Evolutionary conservation across 257 asterid genomes (phyloP).

Genomic region (Pogostemon cablin): DNA sequence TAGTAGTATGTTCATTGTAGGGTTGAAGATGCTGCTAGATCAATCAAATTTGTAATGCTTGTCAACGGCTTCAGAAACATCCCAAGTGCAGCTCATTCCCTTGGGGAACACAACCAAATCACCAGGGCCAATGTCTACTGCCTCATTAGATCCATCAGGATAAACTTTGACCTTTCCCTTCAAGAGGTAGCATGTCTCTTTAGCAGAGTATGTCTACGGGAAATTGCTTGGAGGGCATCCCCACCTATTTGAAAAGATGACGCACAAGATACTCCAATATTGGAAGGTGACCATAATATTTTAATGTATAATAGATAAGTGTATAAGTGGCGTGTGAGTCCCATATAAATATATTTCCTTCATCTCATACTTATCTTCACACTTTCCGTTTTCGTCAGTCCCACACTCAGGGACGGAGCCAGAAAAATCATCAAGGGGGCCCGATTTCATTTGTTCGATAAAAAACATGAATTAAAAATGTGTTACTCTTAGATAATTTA

Average conservation of each 20-base stretch:
- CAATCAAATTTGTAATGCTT: constrained; percentile 67
- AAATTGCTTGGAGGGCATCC: constrained; percentile 75
- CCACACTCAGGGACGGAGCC: no score
- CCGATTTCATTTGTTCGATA: no score
- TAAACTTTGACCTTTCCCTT: constrained; percentile 70
- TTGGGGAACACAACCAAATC: constrained; percentile 75
- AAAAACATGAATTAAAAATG: no score
- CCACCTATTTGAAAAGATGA: constrained; percentile 47
- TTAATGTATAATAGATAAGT: no score
- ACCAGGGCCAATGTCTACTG: constrained; percentile 62
- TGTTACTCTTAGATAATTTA: no score
- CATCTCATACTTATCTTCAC: no score
- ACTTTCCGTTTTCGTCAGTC: no score
- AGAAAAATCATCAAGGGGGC: no score
- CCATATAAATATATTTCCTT: no score
- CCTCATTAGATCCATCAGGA: constrained; percentile 59
- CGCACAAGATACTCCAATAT: no score
- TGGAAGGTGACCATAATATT: no score
- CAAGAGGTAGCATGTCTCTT: constrained; percentile 63
- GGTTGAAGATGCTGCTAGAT: constrained; percentile 9
- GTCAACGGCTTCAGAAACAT: constrained; percentile 63
- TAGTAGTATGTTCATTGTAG: neutral
- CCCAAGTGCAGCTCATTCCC: constrained; percentile 81
- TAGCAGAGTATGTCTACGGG: constrained; percentile 68
- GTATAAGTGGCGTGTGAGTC: no score